Evolutionary conservation across 2,329 filamentous ascomycete genomes (phyloP), one percentile per base, ranked within the genome.

Genomic region (Orbilia ellipsospora): DNA sequence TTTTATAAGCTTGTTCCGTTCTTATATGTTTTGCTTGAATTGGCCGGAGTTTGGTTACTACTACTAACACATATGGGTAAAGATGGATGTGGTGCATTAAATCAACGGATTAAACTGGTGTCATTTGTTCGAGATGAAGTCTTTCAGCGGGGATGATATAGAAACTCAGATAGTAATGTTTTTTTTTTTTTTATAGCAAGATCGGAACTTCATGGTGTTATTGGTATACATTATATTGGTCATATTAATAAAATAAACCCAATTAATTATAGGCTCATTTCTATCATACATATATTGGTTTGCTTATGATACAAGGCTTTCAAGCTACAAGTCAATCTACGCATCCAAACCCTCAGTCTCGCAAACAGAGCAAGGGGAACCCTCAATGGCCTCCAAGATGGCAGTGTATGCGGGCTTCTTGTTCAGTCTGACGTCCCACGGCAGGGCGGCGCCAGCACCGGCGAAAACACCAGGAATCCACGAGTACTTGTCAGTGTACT

Each of bases 401-500:
- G 81, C 82, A 15, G 81, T 78, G 76, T 83, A 85, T 1, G 84
- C 84, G 0, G 84, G 83, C 76, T 86, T 84, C 70, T 81, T 82
- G 31, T 79, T 80, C 56, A 83, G 83, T 77, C 84, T 81, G 6
- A 82, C 80, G 66, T 84, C 83, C 82, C 83, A 85, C 28, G 84
- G 81, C 57, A 82, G 80, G 0, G 84, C 82, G 28, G 80, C 82
- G 3, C 84, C 84, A 59, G 83, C 77, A 2, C 84, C 84, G 1
- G 79, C 73, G 78, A 85, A 85, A 2, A 81, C 80, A 52, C 78
- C 78, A 3, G 84, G 84, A 12, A 85, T 80, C 84, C 83, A 85
- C 0, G 80, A 81, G 67, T 82, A 82, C 78, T 80, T 83, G 78
- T 85, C 83, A 36, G 81, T 82, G 73, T 81, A 84, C 73, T 82